Conservation (phyloP, 345 rosid genomes). For the Cardamine resedifolia region DNA sequence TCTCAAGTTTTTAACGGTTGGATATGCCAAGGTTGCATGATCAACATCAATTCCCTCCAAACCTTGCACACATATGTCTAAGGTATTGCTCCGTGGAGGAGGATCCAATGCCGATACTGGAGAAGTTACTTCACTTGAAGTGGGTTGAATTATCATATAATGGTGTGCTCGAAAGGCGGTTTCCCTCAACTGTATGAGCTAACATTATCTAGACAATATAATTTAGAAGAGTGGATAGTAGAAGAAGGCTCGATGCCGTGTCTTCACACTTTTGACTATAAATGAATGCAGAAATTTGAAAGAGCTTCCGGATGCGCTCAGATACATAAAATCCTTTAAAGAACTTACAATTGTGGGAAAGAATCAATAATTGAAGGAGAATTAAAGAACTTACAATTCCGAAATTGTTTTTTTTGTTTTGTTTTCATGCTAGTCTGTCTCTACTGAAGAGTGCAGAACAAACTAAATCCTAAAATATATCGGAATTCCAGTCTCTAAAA, state of each 20-base stretch:
- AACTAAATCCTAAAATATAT: too few species aligned
- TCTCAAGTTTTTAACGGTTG: constrained; percentile 27
- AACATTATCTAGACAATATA: background rate
- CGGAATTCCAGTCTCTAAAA: too few species aligned
- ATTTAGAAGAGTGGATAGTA: constrained; percentile 28
- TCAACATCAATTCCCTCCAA: constrained; percentile 35
- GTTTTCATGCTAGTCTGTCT: too few species aligned
- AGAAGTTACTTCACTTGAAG: constrained; percentile 39
- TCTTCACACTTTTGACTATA: constrained; percentile 39
- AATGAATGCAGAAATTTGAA: constrained; percentile 31
- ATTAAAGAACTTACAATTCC: too few species aligned
- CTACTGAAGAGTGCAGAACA: too few species aligned
- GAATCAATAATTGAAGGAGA: constrained; percentile 11
- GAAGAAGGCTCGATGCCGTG: constrained; percentile 37
- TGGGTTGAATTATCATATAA: constrained; percentile 21
- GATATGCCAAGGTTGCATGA: constrained; percentile 35
- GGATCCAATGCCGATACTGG: constrained; percentile 49
- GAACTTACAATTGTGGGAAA: background rate
- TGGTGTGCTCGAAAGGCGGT: constrained; percentile 30
- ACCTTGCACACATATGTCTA: constrained; percentile 37
- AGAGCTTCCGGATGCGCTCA: constrained; percentile 35
- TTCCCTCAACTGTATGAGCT: constrained; percentile 25
- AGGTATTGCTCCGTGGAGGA: constrained; percentile 32
- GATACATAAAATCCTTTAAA: background rate
- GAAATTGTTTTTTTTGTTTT: too few species aligned